Evolutionary conservation across 2,329 filamentous ascomycete genomes (phyloP).

Genomic region (Colletotrichum liriopes): DNA sequence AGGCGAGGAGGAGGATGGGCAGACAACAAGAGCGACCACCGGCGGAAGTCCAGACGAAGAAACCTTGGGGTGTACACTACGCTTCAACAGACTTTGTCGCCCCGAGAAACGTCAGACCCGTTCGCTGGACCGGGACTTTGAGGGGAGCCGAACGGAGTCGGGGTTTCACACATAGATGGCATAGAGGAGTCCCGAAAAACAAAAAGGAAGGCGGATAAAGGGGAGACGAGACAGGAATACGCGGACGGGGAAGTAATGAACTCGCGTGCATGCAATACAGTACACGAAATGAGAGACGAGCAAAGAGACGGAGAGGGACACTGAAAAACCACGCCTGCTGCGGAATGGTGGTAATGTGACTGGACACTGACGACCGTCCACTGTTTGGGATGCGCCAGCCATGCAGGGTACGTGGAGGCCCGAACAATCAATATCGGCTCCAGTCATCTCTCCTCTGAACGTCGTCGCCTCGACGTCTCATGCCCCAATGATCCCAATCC

Average conservation of each 20-base stretch:
- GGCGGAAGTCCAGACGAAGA: background rate
- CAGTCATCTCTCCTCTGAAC: conserved; percentile 8
- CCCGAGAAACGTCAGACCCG: conserved; percentile 1
- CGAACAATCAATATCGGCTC: conserved; percentile 12
- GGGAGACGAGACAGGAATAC: background rate
- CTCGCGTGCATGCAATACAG: background rate
- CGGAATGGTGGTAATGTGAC: background rate
- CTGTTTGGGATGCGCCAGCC: too few species aligned
- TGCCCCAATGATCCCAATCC: background rate
- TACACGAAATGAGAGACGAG: background rate
- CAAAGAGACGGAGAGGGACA: background rate
- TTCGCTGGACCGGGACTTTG: background rate
- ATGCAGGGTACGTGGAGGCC: conserved; percentile 6
- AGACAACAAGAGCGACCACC: background rate
- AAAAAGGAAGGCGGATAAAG: background rate
- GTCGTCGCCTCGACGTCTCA: background rate
- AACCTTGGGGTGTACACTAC: background rate
- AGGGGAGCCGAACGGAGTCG: background rate
- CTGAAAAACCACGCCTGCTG: background rate
- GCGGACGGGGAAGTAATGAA: background rate
- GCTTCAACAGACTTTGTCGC: conserved; percentile 1
- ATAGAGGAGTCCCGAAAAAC: background rate
- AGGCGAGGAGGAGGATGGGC: background rate
- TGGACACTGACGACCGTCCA: background rate
- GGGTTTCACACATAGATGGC: conserved; percentile 18